Percentiles rank a stretch among this genome's conserved stretches.
Conservation (phyloP, 2,329 filamentous ascomycete species). For the Claviceps lovelessii region DNA sequence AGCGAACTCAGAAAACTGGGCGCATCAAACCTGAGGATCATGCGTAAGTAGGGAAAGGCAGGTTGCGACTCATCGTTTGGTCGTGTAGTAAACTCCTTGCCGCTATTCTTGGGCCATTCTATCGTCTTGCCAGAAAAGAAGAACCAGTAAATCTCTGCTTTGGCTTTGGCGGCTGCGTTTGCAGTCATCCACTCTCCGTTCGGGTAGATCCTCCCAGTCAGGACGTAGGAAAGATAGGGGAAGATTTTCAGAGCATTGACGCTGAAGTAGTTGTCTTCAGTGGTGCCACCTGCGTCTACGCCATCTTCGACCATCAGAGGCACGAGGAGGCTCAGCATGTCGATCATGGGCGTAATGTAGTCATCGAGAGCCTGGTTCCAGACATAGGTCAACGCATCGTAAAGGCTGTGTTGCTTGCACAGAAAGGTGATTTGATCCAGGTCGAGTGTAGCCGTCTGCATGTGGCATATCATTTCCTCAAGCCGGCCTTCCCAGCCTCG, state of each 20-base stretch:
- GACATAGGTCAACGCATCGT: conserved; percentile 90
- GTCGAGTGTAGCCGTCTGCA: conserved; percentile 82
- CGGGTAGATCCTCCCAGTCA: conserved; percentile 86
- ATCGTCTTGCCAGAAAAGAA: conserved; percentile 75
- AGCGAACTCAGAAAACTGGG: conserved; percentile 87
- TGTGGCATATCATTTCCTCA: conserved; percentile 87
- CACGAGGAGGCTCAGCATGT: conserved; percentile 58
- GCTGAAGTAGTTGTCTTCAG: conserved; percentile 45
- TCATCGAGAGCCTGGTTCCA: conserved; percentile 87
- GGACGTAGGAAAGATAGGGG: conserved; percentile 79
- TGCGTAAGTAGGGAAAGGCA: conserved; percentile 70
- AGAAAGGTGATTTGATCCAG: conserved; percentile 82
- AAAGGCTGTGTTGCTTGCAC: conserved; percentile 83
- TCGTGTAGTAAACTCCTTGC: conserved; percentile 46
- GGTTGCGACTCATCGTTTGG: conserved; percentile 45
- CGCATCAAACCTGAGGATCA: conserved; percentile 77
- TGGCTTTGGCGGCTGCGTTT: conserved; percentile 58
- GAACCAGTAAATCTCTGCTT: conserved; percentile 82
- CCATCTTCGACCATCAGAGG: conserved; percentile 43
- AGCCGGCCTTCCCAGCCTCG: conserved; percentile 63
- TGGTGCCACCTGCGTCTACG: conserved; percentile 37
- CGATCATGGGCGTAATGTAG: conserved; percentile 79
- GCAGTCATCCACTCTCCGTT: conserved; percentile 64
- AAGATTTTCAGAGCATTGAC: conserved; percentile 81
- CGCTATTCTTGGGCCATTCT: conserved; percentile 55